These are phyloP conservation scores for Plasmodium vivax DNA, from an alignment of 169 alveolate species.

Conservation along the genomic window DNA sequence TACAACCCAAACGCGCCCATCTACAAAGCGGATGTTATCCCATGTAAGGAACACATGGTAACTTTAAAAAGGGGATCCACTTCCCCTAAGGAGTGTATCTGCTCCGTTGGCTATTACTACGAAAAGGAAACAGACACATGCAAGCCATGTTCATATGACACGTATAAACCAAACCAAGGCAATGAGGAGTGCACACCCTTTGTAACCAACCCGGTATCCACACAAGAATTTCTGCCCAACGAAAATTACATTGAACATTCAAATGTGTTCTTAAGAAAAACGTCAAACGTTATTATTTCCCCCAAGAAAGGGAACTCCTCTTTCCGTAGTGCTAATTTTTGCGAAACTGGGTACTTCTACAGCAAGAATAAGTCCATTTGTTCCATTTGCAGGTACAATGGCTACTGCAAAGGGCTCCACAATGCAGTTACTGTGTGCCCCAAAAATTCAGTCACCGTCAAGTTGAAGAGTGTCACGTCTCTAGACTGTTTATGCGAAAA, in stretches of 20 bases:
- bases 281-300: constrained; percentile 34
- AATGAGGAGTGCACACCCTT: constrained; percentile 35
- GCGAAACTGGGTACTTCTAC: constrained; percentile 72
- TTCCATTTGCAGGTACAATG: constrained; percentile 32
- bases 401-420: constrained; percentile 33
- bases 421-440: constrained; percentile 23
- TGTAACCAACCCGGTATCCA: not conserved
- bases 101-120: constrained; percentile 83
- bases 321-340: constrained; percentile 7
- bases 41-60: constrained; percentile 79
- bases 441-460: constrained; percentile 19
- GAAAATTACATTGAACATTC: constrained; percentile 26
- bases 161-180: not conserved
- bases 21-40: constrained; percentile 81
- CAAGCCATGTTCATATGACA: constrained; percentile 9
- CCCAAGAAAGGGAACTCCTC: constrained; percentile 34
- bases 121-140: constrained; percentile 73
- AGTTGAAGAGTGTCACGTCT: constrained; percentile 42
- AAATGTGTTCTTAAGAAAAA: constrained; percentile 7
- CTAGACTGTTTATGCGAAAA: constrained; percentile 80
- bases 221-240: constrained; percentile 40
- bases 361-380: constrained; percentile 48
- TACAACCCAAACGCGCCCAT: constrained; percentile 78
- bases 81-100: constrained; percentile 83
- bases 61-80: constrained; percentile 81